Base-by-base conservation (phyloP, 768 basidiomycete species). In the Russula ochroleuca region DNA sequence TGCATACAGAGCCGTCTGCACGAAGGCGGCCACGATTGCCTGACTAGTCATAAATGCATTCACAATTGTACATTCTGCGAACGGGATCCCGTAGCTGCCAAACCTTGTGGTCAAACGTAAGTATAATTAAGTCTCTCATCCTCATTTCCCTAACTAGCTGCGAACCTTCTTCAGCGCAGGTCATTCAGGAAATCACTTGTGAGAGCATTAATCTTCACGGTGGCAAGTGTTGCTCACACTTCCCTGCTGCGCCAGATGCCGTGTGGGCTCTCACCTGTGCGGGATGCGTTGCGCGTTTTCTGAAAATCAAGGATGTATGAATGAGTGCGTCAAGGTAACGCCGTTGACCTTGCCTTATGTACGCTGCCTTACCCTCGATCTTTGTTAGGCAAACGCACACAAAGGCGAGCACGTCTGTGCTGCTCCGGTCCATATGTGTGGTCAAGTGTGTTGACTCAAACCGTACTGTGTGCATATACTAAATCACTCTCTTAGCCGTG, bases 151-250 rank as follows among this genome's bases (percentile, higher is more conserved):
- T 54, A 3, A 38, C 21, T 25, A 4, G 9, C 10, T 33, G 56
- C 11, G 31, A 6, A 19, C 1, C 5, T 28, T 28, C 35, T 35
- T 35, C 33, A 85, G 84, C 19, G 84, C 83, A 31, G 85, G 85
- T 0, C 85, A 86, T 62, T 70, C 77, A 15, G 83, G 81, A 23
- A 74, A 73, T 19, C 85, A 86, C 65, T 77, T 84, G 85, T 85
- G 69, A 21, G 51, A 33, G 21, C 14, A 5, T 5, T 25, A 21
- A 21, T 2, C 1, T 47, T 11, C 23, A 2, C 6, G 3, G 33
- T 28, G 25, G 9, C 10, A 19, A 5, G 14, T 33, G 9, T n/a
- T 14, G 10, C 55, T 56, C 40, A 86, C n/a, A 0, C 19, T 23
- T 13, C 7, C 35, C 10, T 5, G 11, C 21, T 17, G 13, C 28